phyloP scores from a whole-genome alignment of 345 rosid genomes.

The Aquilaria yunnanensis region DNA sequence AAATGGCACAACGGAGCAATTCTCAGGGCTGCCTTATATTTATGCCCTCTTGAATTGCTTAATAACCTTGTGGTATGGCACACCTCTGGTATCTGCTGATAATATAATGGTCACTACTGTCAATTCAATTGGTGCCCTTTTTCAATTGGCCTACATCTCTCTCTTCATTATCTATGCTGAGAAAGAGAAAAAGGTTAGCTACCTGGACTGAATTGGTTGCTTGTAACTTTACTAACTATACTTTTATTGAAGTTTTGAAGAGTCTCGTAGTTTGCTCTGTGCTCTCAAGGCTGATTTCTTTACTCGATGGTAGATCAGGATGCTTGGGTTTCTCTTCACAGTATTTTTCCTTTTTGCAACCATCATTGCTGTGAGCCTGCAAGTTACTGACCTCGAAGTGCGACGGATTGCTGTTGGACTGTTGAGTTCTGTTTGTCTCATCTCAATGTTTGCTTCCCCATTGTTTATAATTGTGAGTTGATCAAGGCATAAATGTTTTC shows the following conservation, averaged over 20 bases:
- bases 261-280: slow-evolving; percentile 2
- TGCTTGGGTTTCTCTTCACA: slow-evolving; percentile 49
- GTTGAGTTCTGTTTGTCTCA: slow-evolving; percentile 61
- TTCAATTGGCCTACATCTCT: slow-evolving; percentile 56
- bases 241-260: neutral
- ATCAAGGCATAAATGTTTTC: neutral
- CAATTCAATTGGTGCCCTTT: slow-evolving; percentile 62
- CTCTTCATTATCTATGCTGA: slow-evolving; percentile 57
- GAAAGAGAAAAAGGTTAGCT: slow-evolving; percentile 48
- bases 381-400: slow-evolving; percentile 26
- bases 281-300: slow-evolving; percentile 3
- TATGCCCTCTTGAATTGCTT: slow-evolving; percentile 82
- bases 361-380: slow-evolving; percentile 53
- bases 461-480: slow-evolving; percentile 77
- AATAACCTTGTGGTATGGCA: slow-evolving; percentile 80
- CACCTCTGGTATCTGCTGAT: slow-evolving; percentile 53
- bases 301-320: slow-evolving; percentile 40
- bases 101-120: slow-evolving; percentile 63
- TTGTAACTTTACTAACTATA: neutral
- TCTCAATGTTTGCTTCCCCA: slow-evolving; percentile 92
- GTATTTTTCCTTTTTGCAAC: slow-evolving; percentile 41
- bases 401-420: slow-evolving; percentile 55
- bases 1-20: slow-evolving; percentile 66
- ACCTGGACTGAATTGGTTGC: slow-evolving; percentile 5
- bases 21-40: slow-evolving; percentile 82